Evolutionary conservation across 352 stramenopile genomes (phyloP).

Genomic region (Saprolegnia parasitica): DNA sequence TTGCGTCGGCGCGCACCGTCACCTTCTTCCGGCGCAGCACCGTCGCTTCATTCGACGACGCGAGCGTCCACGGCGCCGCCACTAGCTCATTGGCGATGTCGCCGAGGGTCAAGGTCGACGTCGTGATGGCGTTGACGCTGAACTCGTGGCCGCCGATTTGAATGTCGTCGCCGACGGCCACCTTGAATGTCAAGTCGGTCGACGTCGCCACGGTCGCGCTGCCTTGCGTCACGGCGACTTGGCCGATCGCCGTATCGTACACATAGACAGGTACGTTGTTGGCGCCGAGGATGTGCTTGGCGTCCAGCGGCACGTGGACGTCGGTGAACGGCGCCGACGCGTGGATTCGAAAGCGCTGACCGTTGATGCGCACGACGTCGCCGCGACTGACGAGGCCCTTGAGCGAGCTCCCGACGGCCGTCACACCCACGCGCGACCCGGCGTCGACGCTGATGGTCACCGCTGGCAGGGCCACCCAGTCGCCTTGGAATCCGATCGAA

Average conservation of each 20-base stretch:
- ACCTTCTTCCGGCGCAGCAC: constrained; percentile 66
- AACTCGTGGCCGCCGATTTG: constrained; percentile 54
- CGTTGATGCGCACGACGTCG: constrained; percentile 48
- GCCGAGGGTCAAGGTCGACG: constrained; percentile 37
- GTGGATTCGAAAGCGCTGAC: constrained; percentile 61
- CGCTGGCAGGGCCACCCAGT: constrained; percentile 37
- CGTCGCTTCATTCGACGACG: constrained; percentile 45
- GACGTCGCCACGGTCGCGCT: constrained; percentile 40
- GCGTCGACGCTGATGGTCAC: constrained; percentile 42
- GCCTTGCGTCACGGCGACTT: constrained; percentile 44
- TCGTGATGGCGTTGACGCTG: constrained; percentile 36
- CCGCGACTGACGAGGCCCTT: constrained; percentile 65
- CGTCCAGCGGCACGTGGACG: constrained; percentile 52
- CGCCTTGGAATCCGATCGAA: constrained; percentile 64
- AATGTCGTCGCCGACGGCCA: constrained; percentile 47
- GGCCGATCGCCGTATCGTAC: constrained; percentile 60
- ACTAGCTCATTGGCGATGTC: constrained; percentile 30
- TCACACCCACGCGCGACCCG: constrained; percentile 48
- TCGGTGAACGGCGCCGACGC: constrained; percentile 64
- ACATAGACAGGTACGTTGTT: constrained; percentile 37
- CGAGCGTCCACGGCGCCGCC: constrained; percentile 39
- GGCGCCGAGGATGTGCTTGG: constrained; percentile 57
- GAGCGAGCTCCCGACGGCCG: constrained; percentile 38
- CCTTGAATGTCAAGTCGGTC: constrained; percentile 37
- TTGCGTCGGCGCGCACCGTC: constrained; percentile 44